Evolutionary conservation across 345 rosid genomes (phyloP).

Genomic region (Populus alba): DNA sequence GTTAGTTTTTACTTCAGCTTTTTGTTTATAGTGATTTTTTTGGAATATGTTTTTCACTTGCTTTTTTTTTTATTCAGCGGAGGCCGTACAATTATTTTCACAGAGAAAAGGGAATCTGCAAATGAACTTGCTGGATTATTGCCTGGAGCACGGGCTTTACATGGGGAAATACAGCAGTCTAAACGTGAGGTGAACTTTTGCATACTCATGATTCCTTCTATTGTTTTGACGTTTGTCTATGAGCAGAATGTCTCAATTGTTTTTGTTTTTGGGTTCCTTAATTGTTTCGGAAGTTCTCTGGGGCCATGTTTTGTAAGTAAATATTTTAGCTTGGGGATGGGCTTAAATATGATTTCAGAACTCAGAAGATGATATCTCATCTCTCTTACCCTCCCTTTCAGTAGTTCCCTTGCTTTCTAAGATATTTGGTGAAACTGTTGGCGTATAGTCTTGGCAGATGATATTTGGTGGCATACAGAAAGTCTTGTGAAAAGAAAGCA

Average conservation of each 20-base stretch:
- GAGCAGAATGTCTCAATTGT: neutral
- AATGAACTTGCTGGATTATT: constrained; percentile 83
- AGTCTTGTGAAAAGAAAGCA: neutral
- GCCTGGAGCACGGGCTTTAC: constrained; percentile 84
- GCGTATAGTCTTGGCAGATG: neutral
- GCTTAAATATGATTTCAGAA: neutral
- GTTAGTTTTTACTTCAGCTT: constrained; percentile 32
- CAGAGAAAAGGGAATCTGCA: constrained; percentile 84
- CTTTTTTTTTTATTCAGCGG: constrained; percentile 54
- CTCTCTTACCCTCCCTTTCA: neutral
- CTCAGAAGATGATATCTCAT: neutral
- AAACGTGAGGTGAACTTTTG: constrained; percentile 71
- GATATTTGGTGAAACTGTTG: neutral
- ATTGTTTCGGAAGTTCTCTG: neutral
- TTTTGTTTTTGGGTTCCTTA: too few species aligned
- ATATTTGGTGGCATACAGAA: neutral
- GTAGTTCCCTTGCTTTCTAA: neutral
- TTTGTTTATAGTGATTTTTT: neutral
- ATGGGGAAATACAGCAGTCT: constrained; percentile 92
- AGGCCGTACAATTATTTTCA: constrained; percentile 85
- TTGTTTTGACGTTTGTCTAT: neutral
- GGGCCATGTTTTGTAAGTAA: neutral
- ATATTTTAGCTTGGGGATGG: neutral
- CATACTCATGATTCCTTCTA: neutral
- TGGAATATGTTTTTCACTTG: neutral